Evolutionary conservation across 1,139 yeast species (phyloP).

Genomic region (Yamadazyma blattariae): DNA sequence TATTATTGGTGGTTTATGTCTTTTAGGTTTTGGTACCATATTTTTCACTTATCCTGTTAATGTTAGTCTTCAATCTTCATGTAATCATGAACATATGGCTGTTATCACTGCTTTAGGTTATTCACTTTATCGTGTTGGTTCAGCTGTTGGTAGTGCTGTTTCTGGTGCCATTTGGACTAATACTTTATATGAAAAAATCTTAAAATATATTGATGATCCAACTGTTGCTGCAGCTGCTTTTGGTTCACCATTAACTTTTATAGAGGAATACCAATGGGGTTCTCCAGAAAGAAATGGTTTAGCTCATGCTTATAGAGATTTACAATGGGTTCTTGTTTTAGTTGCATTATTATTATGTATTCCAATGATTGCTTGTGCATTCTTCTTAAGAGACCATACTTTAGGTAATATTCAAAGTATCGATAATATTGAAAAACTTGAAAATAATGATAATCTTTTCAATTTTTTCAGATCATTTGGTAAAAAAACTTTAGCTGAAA

Average conservation of each 20-base stretch:
- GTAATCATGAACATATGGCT: conserved; percentile 39
- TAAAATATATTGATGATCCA: conserved; percentile 18
- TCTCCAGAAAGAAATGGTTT: conserved; percentile 29
- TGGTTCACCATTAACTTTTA: conserved; percentile 26
- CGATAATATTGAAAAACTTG: conserved; percentile 7
- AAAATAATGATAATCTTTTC: conserved; percentile 3
- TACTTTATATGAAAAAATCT: conserved; percentile 18
- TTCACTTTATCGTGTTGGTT: conserved; percentile 34
- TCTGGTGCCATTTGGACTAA: conserved; percentile 42
- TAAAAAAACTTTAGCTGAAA: conserved; percentile 3
- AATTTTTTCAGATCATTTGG: conserved; percentile 6
- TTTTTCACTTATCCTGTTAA: conserved; percentile 35
- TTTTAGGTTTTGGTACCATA: conserved; percentile 37
- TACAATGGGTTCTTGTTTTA: conserved; percentile 31
- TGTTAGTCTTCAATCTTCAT: conserved; percentile 32
- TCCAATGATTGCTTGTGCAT: conserved; percentile 27
- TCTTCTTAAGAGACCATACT: conserved; percentile 33
- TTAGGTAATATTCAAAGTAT: conserved; percentile 25
- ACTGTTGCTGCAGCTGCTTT: conserved; percentile 26
- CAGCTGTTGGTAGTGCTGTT: conserved; percentile 33
- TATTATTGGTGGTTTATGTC: conserved; percentile 30
- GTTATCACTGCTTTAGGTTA: conserved; percentile 30
- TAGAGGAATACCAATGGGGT: conserved; percentile 28
- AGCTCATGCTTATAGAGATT: conserved; percentile 30
- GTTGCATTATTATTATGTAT: conserved; percentile 32